Conservation (phyloP, 2,329 filamentous ascomycete genomes). For the Epicoccum nigrum region DNA sequence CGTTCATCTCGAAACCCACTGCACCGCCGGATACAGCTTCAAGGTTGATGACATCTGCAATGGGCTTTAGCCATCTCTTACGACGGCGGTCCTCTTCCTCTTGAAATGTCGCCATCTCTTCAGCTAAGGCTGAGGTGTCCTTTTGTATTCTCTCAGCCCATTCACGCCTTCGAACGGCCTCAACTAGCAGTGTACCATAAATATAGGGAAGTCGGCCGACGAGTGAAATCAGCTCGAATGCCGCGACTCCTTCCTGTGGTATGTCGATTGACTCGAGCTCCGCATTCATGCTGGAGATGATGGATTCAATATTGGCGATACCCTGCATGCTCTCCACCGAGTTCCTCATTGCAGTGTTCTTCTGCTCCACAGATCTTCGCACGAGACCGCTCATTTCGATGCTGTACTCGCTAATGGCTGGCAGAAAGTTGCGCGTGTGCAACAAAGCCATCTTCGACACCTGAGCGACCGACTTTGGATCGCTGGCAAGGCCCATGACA, state of each 20-base stretch:
- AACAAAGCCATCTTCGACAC: constrained; percentile 68
- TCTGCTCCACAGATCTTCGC: constrained; percentile 62
- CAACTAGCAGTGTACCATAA: constrained; percentile 86
- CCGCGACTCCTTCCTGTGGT: constrained; percentile 75
- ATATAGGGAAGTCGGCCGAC: constrained; percentile 85
- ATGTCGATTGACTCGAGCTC: constrained; percentile 75
- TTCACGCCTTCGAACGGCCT: constrained; percentile 83
- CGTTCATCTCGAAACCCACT: constrained; percentile 81
- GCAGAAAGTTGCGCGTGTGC: constrained; percentile 68
- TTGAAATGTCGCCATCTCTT: constrained; percentile 90
- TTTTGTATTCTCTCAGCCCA: constrained; percentile 89
- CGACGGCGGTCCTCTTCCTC: constrained; percentile 90
- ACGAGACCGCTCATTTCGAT: constrained; percentile 62
- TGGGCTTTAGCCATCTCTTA: constrained; percentile 86
- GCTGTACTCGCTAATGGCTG: constrained; percentile 63
- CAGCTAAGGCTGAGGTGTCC: constrained; percentile 85
- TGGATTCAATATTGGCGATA: constrained; percentile 79
- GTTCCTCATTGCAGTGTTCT: constrained; percentile 70
- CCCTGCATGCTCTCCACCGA: constrained; percentile 78
- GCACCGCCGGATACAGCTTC: constrained; percentile 72
- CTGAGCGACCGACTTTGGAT: constrained; percentile 67
- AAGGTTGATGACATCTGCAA: constrained; percentile 74
- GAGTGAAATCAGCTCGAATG: constrained; percentile 79
- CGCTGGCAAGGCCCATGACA: constrained; percentile 70
- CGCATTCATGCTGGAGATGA: constrained; percentile 73